phyloP scores from a whole-genome alignment of 164 flowering plant genomes.

The Houttuynia cordata region DNA sequence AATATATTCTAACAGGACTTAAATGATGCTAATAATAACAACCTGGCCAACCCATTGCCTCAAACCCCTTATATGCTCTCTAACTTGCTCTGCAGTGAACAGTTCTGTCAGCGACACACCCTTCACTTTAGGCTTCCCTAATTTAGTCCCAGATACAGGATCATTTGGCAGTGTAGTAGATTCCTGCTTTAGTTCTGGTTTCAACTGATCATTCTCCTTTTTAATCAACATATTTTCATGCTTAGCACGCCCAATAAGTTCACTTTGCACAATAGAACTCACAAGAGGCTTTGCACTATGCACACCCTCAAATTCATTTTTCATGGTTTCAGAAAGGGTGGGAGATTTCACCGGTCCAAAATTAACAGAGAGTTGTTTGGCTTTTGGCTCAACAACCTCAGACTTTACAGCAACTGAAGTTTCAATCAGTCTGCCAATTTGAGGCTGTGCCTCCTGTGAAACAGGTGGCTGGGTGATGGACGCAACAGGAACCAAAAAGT shows the following conservation, averaged over 20 bases:
- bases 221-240: conserved; percentile 22
- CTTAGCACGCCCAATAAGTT: conserved; percentile 26
- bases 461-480: conserved; percentile 18
- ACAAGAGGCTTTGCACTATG: conserved; percentile 22
- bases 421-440: conserved; percentile 25
- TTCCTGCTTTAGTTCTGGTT: background rate
- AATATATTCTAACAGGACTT: background rate
- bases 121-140: conserved; percentile 3
- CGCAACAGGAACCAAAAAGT: conserved; percentile 22
- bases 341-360: conserved; percentile 23
- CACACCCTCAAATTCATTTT: conserved; percentile 22
- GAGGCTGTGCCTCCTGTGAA: conserved; percentile 22
- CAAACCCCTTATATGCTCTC: conserved; percentile 9
- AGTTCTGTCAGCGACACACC: conserved; percentile 14
- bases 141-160: background rate
- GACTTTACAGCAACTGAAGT: conserved; percentile 17
- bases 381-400: conserved; percentile 38
- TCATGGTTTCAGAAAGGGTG: conserved; percentile 20
- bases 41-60: conserved; percentile 16
- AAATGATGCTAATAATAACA: background rate
- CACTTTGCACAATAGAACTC: conserved; percentile 24
- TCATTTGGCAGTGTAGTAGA: background rate
- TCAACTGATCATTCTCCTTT: conserved; percentile 14
- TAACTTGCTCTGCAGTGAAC: conserved; percentile 12
- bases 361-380: conserved; percentile 22